Conservation (phyloP, 2,329 filamentous ascomycete species). For the Verticillium tricorpus region DNA sequence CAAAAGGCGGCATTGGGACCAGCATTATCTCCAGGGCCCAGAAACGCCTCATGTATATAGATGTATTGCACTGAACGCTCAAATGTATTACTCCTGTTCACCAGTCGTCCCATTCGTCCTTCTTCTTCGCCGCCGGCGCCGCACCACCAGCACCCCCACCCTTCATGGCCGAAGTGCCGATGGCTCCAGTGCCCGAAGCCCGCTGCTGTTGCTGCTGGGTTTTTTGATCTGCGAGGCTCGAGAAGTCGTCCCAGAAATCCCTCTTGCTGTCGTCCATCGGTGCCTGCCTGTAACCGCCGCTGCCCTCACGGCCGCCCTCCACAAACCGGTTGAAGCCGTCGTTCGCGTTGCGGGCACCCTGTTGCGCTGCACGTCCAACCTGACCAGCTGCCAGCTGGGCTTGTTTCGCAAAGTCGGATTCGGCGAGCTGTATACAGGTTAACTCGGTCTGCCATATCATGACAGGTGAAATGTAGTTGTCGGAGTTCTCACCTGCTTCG, state of each 20-base stretch:
- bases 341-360: slow-evolving; percentile 70
- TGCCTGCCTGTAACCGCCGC: slow-evolving; percentile 26
- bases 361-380: slow-evolving; percentile 61
- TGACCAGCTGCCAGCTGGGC: slow-evolving; percentile 59
- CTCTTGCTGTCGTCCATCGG: slow-evolving; percentile 62
- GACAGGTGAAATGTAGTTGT: background rate
- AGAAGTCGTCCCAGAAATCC: slow-evolving; percentile 92
- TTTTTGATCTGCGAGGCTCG: slow-evolving; percentile 58
- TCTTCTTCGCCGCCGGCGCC: slow-evolving; percentile 30
- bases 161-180: slow-evolving; percentile 57
- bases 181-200: slow-evolving; percentile 37
- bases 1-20: background rate
- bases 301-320: slow-evolving; percentile 57
- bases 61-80: background rate
- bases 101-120: slow-evolving; percentile 62
- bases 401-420: slow-evolving; percentile 71
- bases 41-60: background rate
- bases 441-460: background rate
- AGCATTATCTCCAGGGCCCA: background rate
- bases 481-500: slow-evolving; percentile 64
- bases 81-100: slow-evolving; percentile 23
- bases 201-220: slow-evolving; percentile 30
- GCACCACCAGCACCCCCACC: slow-evolving; percentile 34
- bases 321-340: slow-evolving; percentile 84
- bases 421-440: slow-evolving; percentile 56